A percentile compares a stretch with the other conserved stretches of the same genome.
These are phyloP conservation scores for Allium cepa DNA, from an alignment of 106 monocot genomes.

Conservation along the genomic window DNA sequence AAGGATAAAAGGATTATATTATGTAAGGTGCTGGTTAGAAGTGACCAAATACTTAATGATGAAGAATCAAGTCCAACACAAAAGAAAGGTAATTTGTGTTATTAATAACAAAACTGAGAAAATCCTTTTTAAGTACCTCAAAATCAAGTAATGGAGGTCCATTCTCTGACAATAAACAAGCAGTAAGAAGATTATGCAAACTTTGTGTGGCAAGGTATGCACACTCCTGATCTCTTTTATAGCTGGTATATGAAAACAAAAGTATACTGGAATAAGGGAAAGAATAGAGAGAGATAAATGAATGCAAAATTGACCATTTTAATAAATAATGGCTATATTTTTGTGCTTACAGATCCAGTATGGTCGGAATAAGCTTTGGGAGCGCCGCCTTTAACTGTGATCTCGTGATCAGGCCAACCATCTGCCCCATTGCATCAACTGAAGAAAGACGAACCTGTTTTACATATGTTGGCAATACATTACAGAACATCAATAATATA, in stretches of 20 bases:
- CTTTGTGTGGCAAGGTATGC: constrained; percentile 60
- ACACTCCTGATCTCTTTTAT: constrained; percentile 72
- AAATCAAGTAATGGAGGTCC: constrained; percentile 97
- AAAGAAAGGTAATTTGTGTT: not conserved
- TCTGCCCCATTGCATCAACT: constrained; percentile 91
- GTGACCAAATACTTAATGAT: not conserved
- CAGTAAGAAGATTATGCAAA: constrained; percentile 77
- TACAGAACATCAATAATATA: not conserved
- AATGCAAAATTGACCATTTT: not conserved
- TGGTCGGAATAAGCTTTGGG: constrained; percentile 73
- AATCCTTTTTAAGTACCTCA: constrained; percentile 43
- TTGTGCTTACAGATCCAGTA: constrained; percentile 68
- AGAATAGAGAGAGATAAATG: not conserved
- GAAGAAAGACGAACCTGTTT: constrained; percentile 74
- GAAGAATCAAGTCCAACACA: not conserved
- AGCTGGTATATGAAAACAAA: constrained; percentile 26
- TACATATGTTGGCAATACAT: not conserved
- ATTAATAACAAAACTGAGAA: too few relatives aligned
- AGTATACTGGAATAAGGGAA: not conserved
- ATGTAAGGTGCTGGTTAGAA: not conserved
- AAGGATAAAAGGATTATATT: too few relatives aligned
- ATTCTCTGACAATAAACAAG: constrained; percentile 76
- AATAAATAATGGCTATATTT: not conserved
- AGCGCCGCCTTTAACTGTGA: constrained; percentile 86
- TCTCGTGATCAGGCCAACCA: constrained; percentile 87